Evolutionary conservation across 441 rosid species (phyloP).

Genomic region (Corymbia citriodora): DNA sequence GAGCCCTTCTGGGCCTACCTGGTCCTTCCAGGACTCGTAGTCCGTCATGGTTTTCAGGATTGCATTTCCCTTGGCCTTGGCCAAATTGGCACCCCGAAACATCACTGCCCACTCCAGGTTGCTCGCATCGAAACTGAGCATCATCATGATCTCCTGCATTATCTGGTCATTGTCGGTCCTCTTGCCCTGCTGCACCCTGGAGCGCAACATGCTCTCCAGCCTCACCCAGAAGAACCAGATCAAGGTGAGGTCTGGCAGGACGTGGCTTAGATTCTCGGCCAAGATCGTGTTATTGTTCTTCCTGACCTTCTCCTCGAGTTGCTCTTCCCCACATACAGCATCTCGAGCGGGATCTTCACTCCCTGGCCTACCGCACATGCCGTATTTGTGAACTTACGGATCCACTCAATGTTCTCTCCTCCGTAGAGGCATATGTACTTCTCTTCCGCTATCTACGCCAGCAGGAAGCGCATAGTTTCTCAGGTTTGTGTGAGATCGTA

Average conservation of each 20-base stretch:
- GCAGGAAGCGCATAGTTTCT: not conserved
- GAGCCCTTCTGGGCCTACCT: conserved; percentile 5
- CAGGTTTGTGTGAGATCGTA: not conserved
- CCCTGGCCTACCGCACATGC: conserved; percentile 10
- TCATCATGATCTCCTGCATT: conserved; percentile 27
- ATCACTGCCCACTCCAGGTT: conserved; percentile 36
- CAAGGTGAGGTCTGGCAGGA: conserved; percentile 9
- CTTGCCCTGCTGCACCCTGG: conserved; percentile 20
- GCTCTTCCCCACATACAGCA: conserved; percentile 44
- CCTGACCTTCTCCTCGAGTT: conserved; percentile 19
- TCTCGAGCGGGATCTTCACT: conserved; percentile 20
- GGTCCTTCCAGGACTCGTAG: conserved; percentile 8
- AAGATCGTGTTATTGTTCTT: conserved; percentile 13
- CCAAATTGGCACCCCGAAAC: conserved; percentile 13
- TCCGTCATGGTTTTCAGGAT: conserved; percentile 9
- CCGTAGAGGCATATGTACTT: conserved; percentile 36
- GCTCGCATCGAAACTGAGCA: conserved; percentile 33
- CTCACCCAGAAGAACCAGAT: conserved; percentile 45
- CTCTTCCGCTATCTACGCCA: conserved; percentile 10
- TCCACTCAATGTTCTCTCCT: conserved; percentile 42
- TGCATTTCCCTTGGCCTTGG: conserved; percentile 17
- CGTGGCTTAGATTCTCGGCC: conserved; percentile 25
- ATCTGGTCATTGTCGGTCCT: conserved; percentile 21
- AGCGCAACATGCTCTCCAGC: conserved; percentile 45
- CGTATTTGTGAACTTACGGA: conserved; percentile 16